Base-by-base conservation (phyloP, 176 grass and related monocot species). In the Oryza australiensis region DNA sequence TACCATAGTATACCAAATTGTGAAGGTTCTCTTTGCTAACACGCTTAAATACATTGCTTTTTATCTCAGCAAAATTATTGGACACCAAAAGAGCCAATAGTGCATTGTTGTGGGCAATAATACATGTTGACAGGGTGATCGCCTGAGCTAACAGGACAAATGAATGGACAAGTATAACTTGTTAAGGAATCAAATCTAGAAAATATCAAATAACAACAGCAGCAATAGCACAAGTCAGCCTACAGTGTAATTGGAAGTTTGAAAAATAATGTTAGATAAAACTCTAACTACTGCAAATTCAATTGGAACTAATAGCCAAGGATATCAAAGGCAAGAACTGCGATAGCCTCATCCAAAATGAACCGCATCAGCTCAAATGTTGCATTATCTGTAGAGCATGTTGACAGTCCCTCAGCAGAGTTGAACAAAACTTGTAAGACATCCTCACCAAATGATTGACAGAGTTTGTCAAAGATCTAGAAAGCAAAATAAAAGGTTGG, bases 11-110 rank as follows among this genome's bases (percentile, higher is more conserved):
- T 30, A 98, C 95, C 78, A 98, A 86, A 91, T 84, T 95, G 80
- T 98, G 95, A 78, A 98, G 88, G 70, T 98, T 98, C 85, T 98
- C 92, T 86, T 98, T 98, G 88, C 95, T 98, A 84, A 98, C 90
- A 68, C 90, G 90, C 90, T 98, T 98, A 85, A 95, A 98, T 66
- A 98, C 95, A 76, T 93, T 98, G 76, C 95, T 98, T 85, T 98
- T 98, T 46, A 98, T 93, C 84, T 98, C 95, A 11, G 92, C 78
- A 86, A 98, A 95, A 91, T 98, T 98, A 74, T 87, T 98, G 48
- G 95, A 98, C 65, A 98, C 95, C 76, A 98, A 84, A 74, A 98
- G 88, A 67, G 95, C 95, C 40, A 98, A 74, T 24, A 98, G 80
- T 78, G 95, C 92, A 93, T 98, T 98, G 49, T 98, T 95, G 82